phyloP scores from a whole-genome alignment of 2,329 filamentous ascomycete genomes.

The Colletotrichum orchidophilum region DNA sequence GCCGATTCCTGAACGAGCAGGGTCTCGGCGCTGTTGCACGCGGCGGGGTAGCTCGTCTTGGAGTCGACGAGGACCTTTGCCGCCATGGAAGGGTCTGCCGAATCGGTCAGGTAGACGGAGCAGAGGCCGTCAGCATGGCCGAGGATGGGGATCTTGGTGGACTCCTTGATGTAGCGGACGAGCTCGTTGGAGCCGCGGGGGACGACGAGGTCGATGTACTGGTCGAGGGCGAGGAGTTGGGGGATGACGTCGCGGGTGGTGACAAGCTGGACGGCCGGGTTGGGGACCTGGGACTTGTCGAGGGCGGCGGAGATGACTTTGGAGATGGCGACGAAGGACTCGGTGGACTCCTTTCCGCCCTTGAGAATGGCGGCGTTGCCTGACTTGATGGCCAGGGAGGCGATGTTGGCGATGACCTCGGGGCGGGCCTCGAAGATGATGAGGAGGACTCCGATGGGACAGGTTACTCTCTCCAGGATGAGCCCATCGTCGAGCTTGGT shows the following conservation, averaged over 20 bases:
- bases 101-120: conserved; percentile 82
- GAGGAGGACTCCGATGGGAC: conserved; percentile 95
- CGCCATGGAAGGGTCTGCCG: conserved; percentile 78
- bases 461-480: conserved; percentile 86
- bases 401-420: conserved; percentile 98
- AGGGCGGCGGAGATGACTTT: conserved; percentile 84
- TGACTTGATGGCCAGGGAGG: conserved; percentile 93
- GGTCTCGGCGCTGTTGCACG: conserved; percentile 94
- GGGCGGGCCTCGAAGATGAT: conserved; percentile 98
- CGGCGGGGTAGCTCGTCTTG: conserved; percentile 93
- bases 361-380: conserved; percentile 97
- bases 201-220: conserved; percentile 93
- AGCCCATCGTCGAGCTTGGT: conserved; percentile 89
- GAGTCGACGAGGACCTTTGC: conserved; percentile 85
- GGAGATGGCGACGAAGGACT: conserved; percentile 94
- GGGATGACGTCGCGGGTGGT: conserved; percentile 91
- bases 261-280: conserved; percentile 90
- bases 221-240: conserved; percentile 85
- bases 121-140: conserved; percentile 97
- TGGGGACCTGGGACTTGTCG: conserved; percentile 77
- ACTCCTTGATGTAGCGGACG: conserved; percentile 87
- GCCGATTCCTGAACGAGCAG: conserved; percentile 83
- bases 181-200: conserved; percentile 91
- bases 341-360: conserved; percentile 92
- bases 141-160: conserved; percentile 93